phyloP scores from a whole-genome alignment of 371 early-diverging fungal genomes.

The Rhizopus arrhizus region DNA sequence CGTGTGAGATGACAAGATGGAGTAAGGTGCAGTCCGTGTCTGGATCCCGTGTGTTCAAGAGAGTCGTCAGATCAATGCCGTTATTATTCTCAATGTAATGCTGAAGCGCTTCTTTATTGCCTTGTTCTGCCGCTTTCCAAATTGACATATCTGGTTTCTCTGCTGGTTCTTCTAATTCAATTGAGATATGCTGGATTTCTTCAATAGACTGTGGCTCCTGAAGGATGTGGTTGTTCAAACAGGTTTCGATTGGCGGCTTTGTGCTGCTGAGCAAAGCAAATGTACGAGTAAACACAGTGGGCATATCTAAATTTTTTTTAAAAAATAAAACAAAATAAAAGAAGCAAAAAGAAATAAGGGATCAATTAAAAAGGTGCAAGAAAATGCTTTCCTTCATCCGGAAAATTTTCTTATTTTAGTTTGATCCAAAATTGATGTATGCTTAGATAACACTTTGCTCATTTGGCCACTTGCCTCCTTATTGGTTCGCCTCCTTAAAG shows the following conservation, averaged over 20 bases:
- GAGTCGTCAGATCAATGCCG: conserved; percentile 13
- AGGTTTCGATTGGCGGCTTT: conserved; percentile 18
- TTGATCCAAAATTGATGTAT: background rate
- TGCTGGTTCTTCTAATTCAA: background rate
- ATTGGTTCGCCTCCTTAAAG: background rate
- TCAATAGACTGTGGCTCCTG: background rate
- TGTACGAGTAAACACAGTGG: conserved; percentile 26
- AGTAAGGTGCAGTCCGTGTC: conserved; percentile 52
- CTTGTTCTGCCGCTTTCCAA: conserved; percentile 35
- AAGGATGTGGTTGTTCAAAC: background rate
- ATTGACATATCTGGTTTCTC: conserved; percentile 22
- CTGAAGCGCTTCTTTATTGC: conserved; percentile 17
- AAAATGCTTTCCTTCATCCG: background rate
- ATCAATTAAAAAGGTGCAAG: conserved; percentile 1
- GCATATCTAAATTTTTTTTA: conserved; percentile 7
- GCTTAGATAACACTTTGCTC: background rate
- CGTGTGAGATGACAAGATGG: conserved; percentile 39
- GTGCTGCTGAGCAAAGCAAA: conserved; percentile 28
- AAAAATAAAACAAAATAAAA: conserved; percentile 3
- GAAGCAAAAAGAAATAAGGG: conserved; percentile 3
- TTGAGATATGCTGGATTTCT: background rate
- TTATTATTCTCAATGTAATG: conserved; percentile 18
- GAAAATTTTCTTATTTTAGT: background rate
- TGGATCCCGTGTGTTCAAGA: conserved; percentile 56
- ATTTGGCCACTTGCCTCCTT: background rate